These are phyloP conservation scores for Diaporthe aspalathi DNA, from an alignment of 2,329 filamentous ascomycete species.

Conservation along the genomic window DNA sequence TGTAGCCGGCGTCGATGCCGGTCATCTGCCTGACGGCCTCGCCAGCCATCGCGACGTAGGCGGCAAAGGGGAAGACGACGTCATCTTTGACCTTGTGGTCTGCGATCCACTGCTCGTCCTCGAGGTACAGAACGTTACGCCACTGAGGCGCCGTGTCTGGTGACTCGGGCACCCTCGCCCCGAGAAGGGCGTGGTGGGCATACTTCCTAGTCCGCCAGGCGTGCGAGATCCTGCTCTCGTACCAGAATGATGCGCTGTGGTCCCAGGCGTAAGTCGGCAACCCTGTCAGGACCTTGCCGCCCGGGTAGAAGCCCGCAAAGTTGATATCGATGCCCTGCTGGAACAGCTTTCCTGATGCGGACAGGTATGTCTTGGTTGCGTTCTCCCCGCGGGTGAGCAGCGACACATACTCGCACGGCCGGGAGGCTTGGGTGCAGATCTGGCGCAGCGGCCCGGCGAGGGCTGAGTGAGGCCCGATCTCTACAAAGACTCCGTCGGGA, in stretches of 20 bases:
- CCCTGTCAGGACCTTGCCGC: slow-evolving; percentile 12
- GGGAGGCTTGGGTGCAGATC: background rate
- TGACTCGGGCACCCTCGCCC: slow-evolving; percentile 36
- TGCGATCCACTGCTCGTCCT: slow-evolving; percentile 50
- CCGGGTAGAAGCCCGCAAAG: background rate
- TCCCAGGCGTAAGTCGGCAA: slow-evolving; percentile 38
- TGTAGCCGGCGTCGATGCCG: slow-evolving; percentile 40
- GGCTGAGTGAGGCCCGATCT: slow-evolving; percentile 37
- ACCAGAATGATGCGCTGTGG: slow-evolving; percentile 40
- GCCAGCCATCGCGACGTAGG: slow-evolving; percentile 40
- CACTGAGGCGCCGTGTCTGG: slow-evolving; percentile 34
- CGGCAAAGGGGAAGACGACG: slow-evolving; percentile 40
- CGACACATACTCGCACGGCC: background rate
- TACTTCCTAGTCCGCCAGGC: slow-evolving; percentile 46
- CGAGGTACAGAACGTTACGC: slow-evolving; percentile 37
- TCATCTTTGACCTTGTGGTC: slow-evolving; percentile 43
- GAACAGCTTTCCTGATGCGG: background rate
- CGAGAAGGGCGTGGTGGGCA: slow-evolving; percentile 42
- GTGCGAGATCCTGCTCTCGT: slow-evolving; percentile 46
- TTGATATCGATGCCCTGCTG: background rate
- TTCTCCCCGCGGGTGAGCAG: background rate
- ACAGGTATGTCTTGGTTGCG: background rate
- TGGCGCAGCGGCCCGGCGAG: slow-evolving; percentile 35
- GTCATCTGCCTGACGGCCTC: slow-evolving; percentile 41
- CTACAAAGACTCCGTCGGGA: slow-evolving; percentile 10